Conservation (phyloP, 129 eudicot species). For the Tanacetum coccineum region DNA sequence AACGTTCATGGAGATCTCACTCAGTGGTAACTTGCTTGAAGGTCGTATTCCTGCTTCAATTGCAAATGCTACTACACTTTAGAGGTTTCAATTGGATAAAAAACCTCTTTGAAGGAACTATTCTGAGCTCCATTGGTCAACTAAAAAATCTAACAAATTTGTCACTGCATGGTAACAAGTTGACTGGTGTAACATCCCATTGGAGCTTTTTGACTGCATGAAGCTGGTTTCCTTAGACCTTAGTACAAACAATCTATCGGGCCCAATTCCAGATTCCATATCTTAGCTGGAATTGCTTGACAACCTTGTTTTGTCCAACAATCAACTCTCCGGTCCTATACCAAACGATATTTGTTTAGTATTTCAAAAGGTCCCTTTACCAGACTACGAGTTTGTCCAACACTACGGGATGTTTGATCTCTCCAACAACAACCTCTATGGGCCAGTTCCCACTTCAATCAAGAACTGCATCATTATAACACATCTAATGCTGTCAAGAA, state of each 20-base stretch:
- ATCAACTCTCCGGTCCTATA: constrained; percentile 61
- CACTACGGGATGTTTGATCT: constrained; percentile 95
- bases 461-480: constrained; percentile 54
- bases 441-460: constrained; percentile 70
- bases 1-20: constrained; percentile 69
- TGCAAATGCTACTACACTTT: constrained; percentile 39
- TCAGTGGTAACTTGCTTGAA: constrained; percentile 54
- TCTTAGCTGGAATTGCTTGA: constrained; percentile 64
- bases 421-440: constrained; percentile 62
- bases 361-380: constrained; percentile 67
- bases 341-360: constrained; percentile 87
- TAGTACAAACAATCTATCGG: constrained; percentile 58
- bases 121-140: constrained; percentile 65
- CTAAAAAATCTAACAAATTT: constrained; percentile 76
- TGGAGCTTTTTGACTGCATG: constrained; percentile 68
- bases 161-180: constrained; percentile 70
- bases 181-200: constrained; percentile 62
- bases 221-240: constrained; percentile 75
- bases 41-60: constrained; percentile 54
- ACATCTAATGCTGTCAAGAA: constrained; percentile 52
- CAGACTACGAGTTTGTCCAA: constrained; percentile 85
- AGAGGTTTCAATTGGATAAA: constrained; percentile 74
- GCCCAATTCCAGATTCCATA: constrained; percentile 59
- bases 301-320: constrained; percentile 75
- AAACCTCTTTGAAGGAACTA: constrained; percentile 68